phyloP scores from a whole-genome alignment of 2,329 filamentous ascomycete species.

The Acrocalymma vagum region DNA sequence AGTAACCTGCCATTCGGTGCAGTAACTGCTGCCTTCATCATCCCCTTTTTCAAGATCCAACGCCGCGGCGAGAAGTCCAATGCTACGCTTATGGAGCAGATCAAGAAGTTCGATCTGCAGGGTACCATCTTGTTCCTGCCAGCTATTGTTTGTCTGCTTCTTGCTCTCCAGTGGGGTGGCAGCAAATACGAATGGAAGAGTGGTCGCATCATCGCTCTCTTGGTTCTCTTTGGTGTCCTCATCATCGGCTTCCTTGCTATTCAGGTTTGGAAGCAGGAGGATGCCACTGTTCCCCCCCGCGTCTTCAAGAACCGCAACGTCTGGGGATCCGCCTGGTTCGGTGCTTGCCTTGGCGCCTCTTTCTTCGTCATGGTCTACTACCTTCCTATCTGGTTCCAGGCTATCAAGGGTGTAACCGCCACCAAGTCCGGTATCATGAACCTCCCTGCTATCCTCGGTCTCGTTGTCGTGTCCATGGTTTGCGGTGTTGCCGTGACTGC shows the following conservation, averaged over 20 bases:
- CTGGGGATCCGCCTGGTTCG: constrained; percentile 52
- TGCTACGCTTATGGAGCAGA: constrained; percentile 46
- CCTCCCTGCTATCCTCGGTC: constrained; percentile 55
- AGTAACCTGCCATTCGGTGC: constrained; percentile 63
- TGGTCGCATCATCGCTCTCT: constrained; percentile 55
- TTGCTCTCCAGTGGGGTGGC: constrained; percentile 61
- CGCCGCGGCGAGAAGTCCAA: constrained; percentile 42
- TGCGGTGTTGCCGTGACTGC: constrained; percentile 49
- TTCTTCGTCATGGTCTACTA: constrained; percentile 58
- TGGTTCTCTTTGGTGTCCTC: constrained; percentile 56
- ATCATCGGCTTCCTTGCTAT: constrained; percentile 51
- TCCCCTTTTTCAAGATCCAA: constrained; percentile 48
- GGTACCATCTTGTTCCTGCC: constrained; percentile 55
- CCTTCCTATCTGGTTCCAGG: constrained; percentile 59
- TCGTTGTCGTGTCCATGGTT: constrained; percentile 54
- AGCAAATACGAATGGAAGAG: constrained; percentile 56
- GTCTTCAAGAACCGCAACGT: constrained; percentile 57
- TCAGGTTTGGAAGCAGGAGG: constrained; percentile 54
- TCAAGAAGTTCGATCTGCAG: constrained; percentile 57
- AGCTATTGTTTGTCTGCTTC: constrained; percentile 57
- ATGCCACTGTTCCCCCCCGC: constrained; percentile 57
- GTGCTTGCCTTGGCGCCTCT: constrained; percentile 50
- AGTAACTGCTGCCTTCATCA: constrained; percentile 51
- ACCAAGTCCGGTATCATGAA: constrained; percentile 59
- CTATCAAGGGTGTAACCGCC: constrained; percentile 56